phyloP scores from a whole-genome alignment of 1,284 basidiomycete species.

The Boletellus deceptivus region DNA sequence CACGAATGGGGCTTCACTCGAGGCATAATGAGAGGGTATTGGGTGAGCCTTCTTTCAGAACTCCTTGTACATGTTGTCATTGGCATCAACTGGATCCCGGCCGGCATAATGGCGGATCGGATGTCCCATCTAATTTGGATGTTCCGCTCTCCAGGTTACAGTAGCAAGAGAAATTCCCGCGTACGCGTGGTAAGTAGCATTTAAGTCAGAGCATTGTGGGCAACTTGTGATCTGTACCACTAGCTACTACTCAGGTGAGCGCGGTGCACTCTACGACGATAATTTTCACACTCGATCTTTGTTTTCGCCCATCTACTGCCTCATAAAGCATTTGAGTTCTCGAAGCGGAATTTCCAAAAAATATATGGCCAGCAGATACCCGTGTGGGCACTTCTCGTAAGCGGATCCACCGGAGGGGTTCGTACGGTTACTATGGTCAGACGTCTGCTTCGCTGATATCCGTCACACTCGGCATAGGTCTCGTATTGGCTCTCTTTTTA shows the following conservation, averaged over 20 bases:
- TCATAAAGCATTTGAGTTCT: slow-evolving; percentile 78
- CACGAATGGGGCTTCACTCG: slow-evolving; percentile 76
- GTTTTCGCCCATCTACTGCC: neutral
- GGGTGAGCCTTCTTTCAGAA: slow-evolving; percentile 52
- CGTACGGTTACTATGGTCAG: slow-evolving; percentile 28
- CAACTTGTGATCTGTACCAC: neutral
- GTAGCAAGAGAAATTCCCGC: slow-evolving; percentile 92
- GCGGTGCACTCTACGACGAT: neutral
- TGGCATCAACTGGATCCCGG: neutral
- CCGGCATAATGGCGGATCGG: neutral
- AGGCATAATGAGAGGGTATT: slow-evolving; percentile 96
- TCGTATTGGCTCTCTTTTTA: slow-evolving; percentile 95
- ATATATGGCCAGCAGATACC: slow-evolving; percentile 70
- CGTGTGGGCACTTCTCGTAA: slow-evolving; percentile 85
- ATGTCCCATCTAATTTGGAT: neutral
- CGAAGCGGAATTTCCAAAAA: slow-evolving; percentile 74
- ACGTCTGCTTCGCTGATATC: slow-evolving; percentile 1
- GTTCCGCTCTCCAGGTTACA: slow-evolving; percentile 61
- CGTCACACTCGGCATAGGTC: slow-evolving; percentile 46
- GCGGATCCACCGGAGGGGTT: slow-evolving; percentile 88
- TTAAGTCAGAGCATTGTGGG: slow-evolving; percentile 18
- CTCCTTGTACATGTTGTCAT: neutral
- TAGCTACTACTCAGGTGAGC: slow-evolving; percentile 72
- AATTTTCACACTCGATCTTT: neutral
- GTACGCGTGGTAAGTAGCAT: slow-evolving; percentile 73